Evolutionary conservation across 148 eudicot species (phyloP).

Genomic region (Chenopodium suecicum): DNA sequence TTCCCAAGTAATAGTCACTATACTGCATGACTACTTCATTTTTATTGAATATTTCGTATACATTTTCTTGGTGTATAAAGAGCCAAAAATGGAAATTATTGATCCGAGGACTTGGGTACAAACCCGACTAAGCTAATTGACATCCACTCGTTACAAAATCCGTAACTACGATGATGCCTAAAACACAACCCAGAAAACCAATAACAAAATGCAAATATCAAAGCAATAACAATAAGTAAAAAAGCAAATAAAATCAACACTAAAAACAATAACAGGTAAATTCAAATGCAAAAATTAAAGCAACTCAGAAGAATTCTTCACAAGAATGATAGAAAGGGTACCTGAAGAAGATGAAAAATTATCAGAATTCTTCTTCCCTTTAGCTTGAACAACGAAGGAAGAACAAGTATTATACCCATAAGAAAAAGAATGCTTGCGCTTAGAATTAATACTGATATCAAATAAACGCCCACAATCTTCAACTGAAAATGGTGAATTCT

Average conservation of each 20-base stretch:
- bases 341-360: conserved; percentile 57
- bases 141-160: not conserved
- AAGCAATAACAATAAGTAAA: not conserved
- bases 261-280: not conserved
- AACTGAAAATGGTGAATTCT: conserved; percentile 22
- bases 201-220: too few species aligned
- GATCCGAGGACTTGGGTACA: too few species aligned
- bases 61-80: too few species aligned
- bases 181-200: not conserved
- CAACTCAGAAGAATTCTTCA: not conserved
- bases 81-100: not conserved
- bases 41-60: too few species aligned
- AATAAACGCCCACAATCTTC: conserved; percentile 34
- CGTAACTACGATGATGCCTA: not conserved
- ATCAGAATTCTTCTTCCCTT: conserved; percentile 57
- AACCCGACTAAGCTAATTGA: not conserved
- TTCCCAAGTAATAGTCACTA: not conserved
- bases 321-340: conserved; percentile 29
- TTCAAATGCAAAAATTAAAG: not conserved
- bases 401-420: conserved; percentile 7
- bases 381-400: conserved; percentile 44
- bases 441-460: conserved; percentile 40
- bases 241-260: not conserved
- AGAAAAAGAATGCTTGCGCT: conserved; percentile 22
- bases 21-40: not conserved